Evolutionary conservation across 805 yeast species (phyloP).

Genomic region (Candida hungchunana): DNA sequence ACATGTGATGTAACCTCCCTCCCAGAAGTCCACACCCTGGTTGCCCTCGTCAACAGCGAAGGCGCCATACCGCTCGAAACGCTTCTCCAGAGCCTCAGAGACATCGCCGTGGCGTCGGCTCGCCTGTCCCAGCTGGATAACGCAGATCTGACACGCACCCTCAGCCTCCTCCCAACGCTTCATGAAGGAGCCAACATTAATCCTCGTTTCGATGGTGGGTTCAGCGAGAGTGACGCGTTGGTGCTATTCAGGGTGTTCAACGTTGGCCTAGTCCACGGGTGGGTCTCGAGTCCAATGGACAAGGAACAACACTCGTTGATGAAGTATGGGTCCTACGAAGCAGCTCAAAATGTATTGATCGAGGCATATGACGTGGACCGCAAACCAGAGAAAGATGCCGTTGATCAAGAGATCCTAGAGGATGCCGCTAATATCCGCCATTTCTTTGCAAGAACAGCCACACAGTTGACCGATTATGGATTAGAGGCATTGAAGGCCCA

Average conservation of each 20-base stretch:
- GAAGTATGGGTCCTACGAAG: slow-evolving; percentile 48
- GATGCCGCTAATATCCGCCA: slow-evolving; percentile 35
- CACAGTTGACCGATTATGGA: slow-evolving; percentile 77
- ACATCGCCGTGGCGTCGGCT: slow-evolving; percentile 34
- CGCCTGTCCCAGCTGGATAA: slow-evolving; percentile 22
- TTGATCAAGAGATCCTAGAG: slow-evolving; percentile 28
- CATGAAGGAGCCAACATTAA: slow-evolving; percentile 71
- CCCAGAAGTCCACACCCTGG: slow-evolving; percentile 26
- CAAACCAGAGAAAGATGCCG: slow-evolving; percentile 20
- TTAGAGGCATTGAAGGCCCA: slow-evolving; percentile 40
- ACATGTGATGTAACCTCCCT: slow-evolving; percentile 32
- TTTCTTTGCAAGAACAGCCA: slow-evolving; percentile 58
- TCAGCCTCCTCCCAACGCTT: slow-evolving; percentile 56
- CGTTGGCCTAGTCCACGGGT: slow-evolving; percentile 73
- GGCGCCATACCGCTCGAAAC: slow-evolving; percentile 33
- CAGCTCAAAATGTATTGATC: slow-evolving; percentile 53
- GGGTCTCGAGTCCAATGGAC: slow-evolving; percentile 55
- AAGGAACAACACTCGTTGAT: slow-evolving; percentile 33
- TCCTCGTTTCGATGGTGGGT: slow-evolving; percentile 63
- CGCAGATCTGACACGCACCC: slow-evolving; percentile 34
- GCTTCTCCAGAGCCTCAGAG: slow-evolving; percentile 48
- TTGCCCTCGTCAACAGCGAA: slow-evolving; percentile 30
- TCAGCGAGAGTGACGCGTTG: slow-evolving; percentile 48
- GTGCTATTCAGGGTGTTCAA: slow-evolving; percentile 56
- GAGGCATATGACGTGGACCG: slow-evolving; percentile 37